Base-by-base conservation (phyloP, 495 filamentous ascomycete species). In the Jackrogersella multiformis region DNA sequence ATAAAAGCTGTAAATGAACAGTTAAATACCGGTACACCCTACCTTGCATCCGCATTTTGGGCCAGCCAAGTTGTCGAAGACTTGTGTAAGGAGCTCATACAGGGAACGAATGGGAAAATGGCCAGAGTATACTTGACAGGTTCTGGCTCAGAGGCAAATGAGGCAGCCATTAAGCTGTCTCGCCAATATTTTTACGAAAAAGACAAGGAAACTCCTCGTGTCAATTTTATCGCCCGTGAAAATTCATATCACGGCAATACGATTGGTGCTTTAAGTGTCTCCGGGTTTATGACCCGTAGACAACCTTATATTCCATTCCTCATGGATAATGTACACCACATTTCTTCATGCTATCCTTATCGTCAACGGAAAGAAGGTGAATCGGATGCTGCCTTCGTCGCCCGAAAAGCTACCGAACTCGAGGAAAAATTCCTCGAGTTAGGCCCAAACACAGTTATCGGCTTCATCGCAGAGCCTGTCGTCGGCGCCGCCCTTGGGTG, bases 91-190 rank as follows among this genome's bases (percentile, higher is more conserved):
- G 73, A 73, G 35, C 67, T 84, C 3, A 70, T 81, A 34, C 59
- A 75, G 36, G 76, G 77, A 30, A 80, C 85, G 0, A 79, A 68
- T 10, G 72, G 73, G 6, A 68, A 76, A 56, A 78, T 83, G 76
- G 46, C 71, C 5, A 78, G 74, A 56, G 80, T 79, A 4, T 82
- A 78, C 6, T 38, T 55, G 5, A 52, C 46, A 12, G 57, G 57
- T 7, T 49, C 65, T 86, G 88, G 89, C 2, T 88, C 85, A 26
- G 90, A 92, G 76, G 88, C 89, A 6, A 81, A 89, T 35, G 89
- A 92, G 64, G 85, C 87, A 5, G 84, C 88, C 2, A 68, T 92
- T 44, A 92, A 92, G 66, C 70, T 91, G 2, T 81, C 86, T 16
- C 77, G 85, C 6, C 89, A 92, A 66, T 91, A 9, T 85, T 67